These are phyloP conservation scores for Schoenoplectus triqueter DNA, from an alignment of 202 grass and related monocot genomes.

Conservation along the genomic window DNA sequence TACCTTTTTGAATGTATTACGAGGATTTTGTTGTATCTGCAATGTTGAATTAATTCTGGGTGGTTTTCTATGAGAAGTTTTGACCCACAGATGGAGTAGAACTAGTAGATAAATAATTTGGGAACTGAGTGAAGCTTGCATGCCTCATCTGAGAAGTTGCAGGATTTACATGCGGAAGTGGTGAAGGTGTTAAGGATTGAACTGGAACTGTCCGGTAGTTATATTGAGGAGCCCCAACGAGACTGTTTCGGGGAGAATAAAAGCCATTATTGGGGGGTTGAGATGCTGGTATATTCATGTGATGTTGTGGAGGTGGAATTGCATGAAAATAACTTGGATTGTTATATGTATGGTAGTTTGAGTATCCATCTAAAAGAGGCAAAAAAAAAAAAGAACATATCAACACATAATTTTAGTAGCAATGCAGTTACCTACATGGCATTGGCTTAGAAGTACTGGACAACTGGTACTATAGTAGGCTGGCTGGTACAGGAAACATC, in stretches of 20 bases:
- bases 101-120: neutral
- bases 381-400: conserved; percentile 17
- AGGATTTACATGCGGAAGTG: neutral
- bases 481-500: neutral
- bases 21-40: neutral
- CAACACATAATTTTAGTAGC: neutral
- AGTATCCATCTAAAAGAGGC: conserved; percentile 25
- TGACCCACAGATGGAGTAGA: neutral
- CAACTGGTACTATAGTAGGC: conserved; percentile 8
- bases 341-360: conserved; percentile 12
- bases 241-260: conserved; percentile 2
- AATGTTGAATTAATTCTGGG: conserved; percentile 7
- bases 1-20: neutral
- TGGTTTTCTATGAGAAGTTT: conserved; percentile 25
- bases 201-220: neutral
- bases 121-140: conserved; percentile 19
- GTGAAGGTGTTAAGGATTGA: neutral
- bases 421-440: neutral
- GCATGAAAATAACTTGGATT: conserved; percentile 19
- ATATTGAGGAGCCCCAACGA: neutral
- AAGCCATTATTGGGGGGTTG: neutral
- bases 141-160: neutral
- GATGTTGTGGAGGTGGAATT: conserved; percentile 2
- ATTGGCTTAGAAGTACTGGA: neutral
- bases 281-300: neutral